Conservation (phyloP, 1,139 yeast species). For the Pichia sp. region DNA sequence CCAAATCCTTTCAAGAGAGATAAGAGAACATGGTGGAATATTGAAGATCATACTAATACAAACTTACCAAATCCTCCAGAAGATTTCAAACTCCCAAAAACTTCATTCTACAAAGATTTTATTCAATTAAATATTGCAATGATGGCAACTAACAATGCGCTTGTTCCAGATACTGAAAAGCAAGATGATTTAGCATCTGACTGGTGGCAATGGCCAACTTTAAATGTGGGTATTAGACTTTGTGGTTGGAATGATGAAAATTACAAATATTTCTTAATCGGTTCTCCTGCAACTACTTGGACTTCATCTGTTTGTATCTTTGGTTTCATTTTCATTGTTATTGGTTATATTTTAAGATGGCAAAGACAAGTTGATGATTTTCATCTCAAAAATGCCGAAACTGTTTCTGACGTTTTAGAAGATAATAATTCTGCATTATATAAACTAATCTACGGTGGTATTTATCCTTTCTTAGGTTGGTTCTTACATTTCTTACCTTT, state of each 20-base stretch:
- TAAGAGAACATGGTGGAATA: conserved; percentile 97
- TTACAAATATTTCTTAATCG: conserved; percentile 81
- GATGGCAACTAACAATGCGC: conserved; percentile 98
- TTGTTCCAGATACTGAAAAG: conserved; percentile 88
- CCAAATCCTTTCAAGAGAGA: conserved; percentile 74
- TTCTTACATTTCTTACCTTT: conserved; percentile 87
- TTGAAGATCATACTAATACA: conserved; percentile 77
- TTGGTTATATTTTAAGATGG: conserved; percentile 73
- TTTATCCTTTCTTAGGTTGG: conserved; percentile 93
- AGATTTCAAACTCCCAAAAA: conserved; percentile 72
- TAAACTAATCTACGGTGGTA: conserved; percentile 68
- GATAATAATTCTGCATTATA: conserved; percentile 34
- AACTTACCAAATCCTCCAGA: conserved; percentile 67
- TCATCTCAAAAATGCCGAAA: conserved; percentile 28
- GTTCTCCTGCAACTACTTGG: conserved; percentile 95
- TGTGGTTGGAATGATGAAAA: conserved; percentile 88
- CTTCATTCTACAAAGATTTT: conserved; percentile 82
- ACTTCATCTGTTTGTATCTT: conserved; percentile 68
- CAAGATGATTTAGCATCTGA: conserved; percentile 84
- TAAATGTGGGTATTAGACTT: conserved; percentile 86
- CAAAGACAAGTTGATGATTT: conserved; percentile 85
- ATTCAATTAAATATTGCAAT: conserved; percentile 90
- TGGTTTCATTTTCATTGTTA: conserved; percentile 51
- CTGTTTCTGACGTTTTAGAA: conserved; percentile 7
- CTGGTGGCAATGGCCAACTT: conserved; percentile 99